Evolutionary conservation across 805 yeast genomes (phyloP).

Genomic region (Candida maesae): DNA sequence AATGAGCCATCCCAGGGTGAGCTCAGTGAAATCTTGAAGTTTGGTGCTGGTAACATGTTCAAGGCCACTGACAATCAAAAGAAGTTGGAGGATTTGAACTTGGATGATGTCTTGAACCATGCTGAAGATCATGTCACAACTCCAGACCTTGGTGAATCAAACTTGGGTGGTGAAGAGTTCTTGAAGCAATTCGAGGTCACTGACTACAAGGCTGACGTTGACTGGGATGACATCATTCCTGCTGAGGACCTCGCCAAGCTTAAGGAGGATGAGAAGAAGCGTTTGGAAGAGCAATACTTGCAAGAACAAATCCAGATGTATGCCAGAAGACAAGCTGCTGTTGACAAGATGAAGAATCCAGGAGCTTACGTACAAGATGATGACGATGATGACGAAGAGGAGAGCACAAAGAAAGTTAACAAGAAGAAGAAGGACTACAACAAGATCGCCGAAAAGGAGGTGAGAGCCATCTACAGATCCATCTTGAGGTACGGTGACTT

Average conservation of each 20-base stretch:
- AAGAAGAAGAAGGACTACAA: slow-evolving; percentile 38
- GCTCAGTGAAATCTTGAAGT: slow-evolving; percentile 87
- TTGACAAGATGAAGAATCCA: slow-evolving; percentile 52
- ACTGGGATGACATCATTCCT: slow-evolving; percentile 99
- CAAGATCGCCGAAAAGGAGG: slow-evolving; percentile 76
- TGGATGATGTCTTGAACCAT: slow-evolving; percentile 93
- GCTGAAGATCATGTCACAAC: slow-evolving; percentile 98
- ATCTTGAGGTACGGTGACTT: slow-evolving; percentile 81
- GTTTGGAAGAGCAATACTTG: slow-evolving; percentile 80
- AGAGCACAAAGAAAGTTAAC: slow-evolving; percentile 28
- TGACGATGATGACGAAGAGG: slow-evolving; percentile 39
- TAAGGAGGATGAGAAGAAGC: slow-evolving; percentile 86
- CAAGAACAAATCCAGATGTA: slow-evolving; percentile 88
- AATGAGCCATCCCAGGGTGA: slow-evolving; percentile 81
- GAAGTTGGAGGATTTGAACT: slow-evolving; percentile 89
- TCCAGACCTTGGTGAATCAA: slow-evolving; percentile 96
- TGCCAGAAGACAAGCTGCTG: slow-evolving; percentile 74
- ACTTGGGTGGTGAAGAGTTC: slow-evolving; percentile 96
- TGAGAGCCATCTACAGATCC: slow-evolving; percentile 80
- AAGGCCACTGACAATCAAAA: slow-evolving; percentile 89
- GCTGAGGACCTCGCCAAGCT: slow-evolving; percentile 84
- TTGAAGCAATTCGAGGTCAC: slow-evolving; percentile 97
- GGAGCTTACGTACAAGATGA: slow-evolving; percentile 38
- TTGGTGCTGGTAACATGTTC: slow-evolving; percentile 99
- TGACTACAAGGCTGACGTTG: slow-evolving; percentile 96